Conservation (phyloP, 352 stramenopile species). For the Globisporangium orthogonon region DNA sequence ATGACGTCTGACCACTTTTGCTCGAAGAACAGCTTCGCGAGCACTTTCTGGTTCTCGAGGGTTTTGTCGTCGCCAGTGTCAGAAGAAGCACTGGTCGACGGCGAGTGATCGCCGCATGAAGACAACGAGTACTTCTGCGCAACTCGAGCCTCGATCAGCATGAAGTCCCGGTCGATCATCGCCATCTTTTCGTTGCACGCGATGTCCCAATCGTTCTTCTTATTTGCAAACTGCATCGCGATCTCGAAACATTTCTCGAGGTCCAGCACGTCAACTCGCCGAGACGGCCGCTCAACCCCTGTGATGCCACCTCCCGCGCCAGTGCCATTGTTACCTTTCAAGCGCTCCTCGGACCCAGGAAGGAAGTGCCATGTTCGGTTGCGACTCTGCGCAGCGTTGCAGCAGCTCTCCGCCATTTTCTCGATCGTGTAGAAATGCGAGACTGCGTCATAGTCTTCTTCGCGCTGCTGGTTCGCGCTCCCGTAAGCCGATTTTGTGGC, state of each 20-base stretch:
- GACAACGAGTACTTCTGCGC: constrained; percentile 20
- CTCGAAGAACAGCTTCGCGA: constrained; percentile 75
- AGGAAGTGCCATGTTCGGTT: constrained; percentile 76
- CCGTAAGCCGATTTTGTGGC: neutral
- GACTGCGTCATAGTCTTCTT: constrained; percentile 30
- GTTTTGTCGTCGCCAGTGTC: neutral
- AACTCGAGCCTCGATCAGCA: constrained; percentile 46
- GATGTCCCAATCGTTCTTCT: constrained; percentile 37
- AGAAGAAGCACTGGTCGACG: neutral
- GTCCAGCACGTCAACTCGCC: constrained; percentile 61
- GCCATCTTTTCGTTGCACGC: constrained; percentile 37
- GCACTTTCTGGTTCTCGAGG: constrained; percentile 17
- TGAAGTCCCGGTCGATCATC: constrained; percentile 63
- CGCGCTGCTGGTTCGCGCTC: constrained; percentile 10
- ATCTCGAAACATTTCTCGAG: constrained; percentile 63
- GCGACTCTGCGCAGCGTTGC: constrained; percentile 60
- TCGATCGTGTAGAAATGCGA: constrained; percentile 80
- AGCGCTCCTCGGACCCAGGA: constrained; percentile 49
- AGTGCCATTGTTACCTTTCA: constrained; percentile 35
- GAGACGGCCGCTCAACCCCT: constrained; percentile 49
- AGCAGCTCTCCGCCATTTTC: constrained; percentile 60
- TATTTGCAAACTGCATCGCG: constrained; percentile 54
- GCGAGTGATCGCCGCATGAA: neutral
- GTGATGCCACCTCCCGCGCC: constrained; percentile 31
- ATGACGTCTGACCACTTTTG: constrained; percentile 90